phyloP scores from a whole-genome alignment of 2,329 filamentous ascomycete genomes.

The Colletotrichum caudatum region DNA sequence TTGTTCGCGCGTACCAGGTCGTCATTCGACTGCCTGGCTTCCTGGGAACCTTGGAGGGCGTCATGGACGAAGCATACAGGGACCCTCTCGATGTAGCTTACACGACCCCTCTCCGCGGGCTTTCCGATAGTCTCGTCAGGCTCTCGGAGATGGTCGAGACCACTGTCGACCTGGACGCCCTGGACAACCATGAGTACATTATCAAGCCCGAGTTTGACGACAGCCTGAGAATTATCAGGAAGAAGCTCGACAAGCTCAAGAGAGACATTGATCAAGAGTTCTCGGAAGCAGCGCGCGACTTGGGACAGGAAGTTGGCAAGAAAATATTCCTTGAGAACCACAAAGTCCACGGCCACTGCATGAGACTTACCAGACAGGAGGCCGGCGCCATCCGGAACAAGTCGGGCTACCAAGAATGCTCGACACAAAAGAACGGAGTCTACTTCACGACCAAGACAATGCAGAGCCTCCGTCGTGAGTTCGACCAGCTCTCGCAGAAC shows the following conservation, averaged over 20 bases:
- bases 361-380: slow-evolving; percentile 91
- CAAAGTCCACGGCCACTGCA: slow-evolving; percentile 95
- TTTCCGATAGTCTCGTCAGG: slow-evolving; percentile 83
- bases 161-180: slow-evolving; percentile 92
- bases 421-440: slow-evolving; percentile 98
- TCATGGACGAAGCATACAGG: slow-evolving; percentile 96
- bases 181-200: slow-evolving; percentile 97
- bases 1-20: slow-evolving; percentile 94
- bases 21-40: slow-evolving; percentile 92
- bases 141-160: slow-evolving; percentile 99
- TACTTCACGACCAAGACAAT: slow-evolving; percentile 93
- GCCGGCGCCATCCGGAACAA: slow-evolving; percentile 95
- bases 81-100: slow-evolving; percentile 89
- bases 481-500: slow-evolving; percentile 92
- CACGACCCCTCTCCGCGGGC: slow-evolving; percentile 82
- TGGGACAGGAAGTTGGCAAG: slow-evolving; percentile 95
- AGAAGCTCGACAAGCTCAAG: slow-evolving; percentile 87
- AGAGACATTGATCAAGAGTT: slow-evolving; percentile 89
- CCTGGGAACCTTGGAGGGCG: slow-evolving; percentile 86
- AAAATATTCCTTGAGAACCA: slow-evolving; percentile 98
- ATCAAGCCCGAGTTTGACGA: slow-evolving; percentile 99
- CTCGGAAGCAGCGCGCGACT: slow-evolving; percentile 78
- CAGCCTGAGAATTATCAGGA: slow-evolving; percentile 85
- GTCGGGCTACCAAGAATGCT: slow-evolving; percentile 90
- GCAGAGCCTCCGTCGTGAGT: slow-evolving; percentile 85